phyloP scores from a whole-genome alignment of 495 filamentous ascomycete genomes.

The Aspergillus ostianus region DNA sequence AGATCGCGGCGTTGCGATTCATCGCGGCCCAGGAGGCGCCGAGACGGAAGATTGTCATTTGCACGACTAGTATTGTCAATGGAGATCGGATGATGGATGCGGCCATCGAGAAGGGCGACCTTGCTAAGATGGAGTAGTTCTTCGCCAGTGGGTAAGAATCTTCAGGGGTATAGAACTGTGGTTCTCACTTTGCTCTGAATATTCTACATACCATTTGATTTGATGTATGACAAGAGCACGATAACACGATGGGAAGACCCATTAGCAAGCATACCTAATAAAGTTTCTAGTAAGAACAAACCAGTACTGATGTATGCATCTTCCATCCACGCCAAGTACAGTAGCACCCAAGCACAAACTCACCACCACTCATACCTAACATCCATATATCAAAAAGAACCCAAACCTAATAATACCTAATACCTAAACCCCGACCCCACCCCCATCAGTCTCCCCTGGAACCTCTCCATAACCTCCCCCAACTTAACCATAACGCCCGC shows the following conservation, averaged over 20 bases:
- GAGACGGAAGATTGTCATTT: conserved; percentile 81
- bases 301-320: neutral
- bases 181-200: neutral
- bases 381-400: neutral
- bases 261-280: neutral
- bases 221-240: conserved; percentile 2
- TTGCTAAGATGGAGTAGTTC: conserved; percentile 43
- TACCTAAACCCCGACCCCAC: conserved; percentile 49
- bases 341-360: neutral
- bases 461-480: conserved; percentile 78
- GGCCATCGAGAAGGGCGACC: conserved; percentile 71
- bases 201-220: neutral
- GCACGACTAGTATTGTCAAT: conserved; percentile 86
- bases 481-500: conserved; percentile 79
- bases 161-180: neutral
- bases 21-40: conserved; percentile 84
- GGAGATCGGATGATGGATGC: conserved; percentile 87
- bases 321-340: no score
- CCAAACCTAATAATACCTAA: conserved; percentile 29
- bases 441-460: conserved; percentile 60
- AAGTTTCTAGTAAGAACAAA: neutral
- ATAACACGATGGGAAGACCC: neutral
- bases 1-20: conserved; percentile 92
- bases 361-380: neutral
- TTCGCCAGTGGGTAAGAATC: conserved; percentile 1